A percentile compares a stretch with the other conserved stretches of the same genome.
Conservation (phyloP, 2,329 filamentous ascomycete genomes). For the Zymoseptoria brevis region DNA sequence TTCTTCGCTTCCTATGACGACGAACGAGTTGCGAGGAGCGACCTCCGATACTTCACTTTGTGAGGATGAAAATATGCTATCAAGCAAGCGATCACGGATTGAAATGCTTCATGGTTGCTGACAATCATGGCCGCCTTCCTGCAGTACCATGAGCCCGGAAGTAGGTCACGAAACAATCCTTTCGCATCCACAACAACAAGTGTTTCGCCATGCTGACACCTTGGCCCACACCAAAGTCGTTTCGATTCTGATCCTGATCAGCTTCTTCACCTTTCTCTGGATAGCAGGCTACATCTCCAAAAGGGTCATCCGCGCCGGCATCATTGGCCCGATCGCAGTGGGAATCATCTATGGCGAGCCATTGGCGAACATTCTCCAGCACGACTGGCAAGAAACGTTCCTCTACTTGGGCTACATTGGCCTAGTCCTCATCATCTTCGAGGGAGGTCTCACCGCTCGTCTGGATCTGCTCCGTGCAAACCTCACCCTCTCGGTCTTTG, state of each 20-base stretch:
- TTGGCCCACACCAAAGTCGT: background rate
- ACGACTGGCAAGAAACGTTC: conserved; percentile 40
- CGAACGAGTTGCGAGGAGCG: too few relatives aligned
- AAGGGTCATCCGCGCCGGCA: conserved; percentile 35
- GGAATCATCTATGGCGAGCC: conserved; percentile 42
- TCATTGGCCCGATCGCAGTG: conserved; percentile 42
- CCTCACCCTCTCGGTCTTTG: conserved; percentile 35
- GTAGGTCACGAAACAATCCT: conserved; percentile 1
- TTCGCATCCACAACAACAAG: background rate
- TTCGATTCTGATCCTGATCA: conserved; percentile 8
- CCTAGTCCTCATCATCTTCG: conserved; percentile 44
- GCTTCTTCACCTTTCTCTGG: conserved; percentile 11
- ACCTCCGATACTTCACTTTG: too few relatives aligned
- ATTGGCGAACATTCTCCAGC: conserved; percentile 38
- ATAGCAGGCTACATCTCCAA: conserved; percentile 7
- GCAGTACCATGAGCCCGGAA: conserved; percentile 8
- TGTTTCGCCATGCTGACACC: background rate
- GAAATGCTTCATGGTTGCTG: too few relatives aligned
- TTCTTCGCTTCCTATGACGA: too few relatives aligned
- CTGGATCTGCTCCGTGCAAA: conserved; percentile 42
- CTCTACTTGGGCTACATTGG: conserved; percentile 42
- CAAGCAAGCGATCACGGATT: too few relatives aligned
- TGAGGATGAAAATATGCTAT: too few relatives aligned
- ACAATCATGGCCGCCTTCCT: background rate
- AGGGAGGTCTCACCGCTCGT: conserved; percentile 42